These are phyloP conservation scores for Stagonosporopsis tanaceti DNA, from an alignment of 2,329 filamentous ascomycete species.

Conservation along the genomic window DNA sequence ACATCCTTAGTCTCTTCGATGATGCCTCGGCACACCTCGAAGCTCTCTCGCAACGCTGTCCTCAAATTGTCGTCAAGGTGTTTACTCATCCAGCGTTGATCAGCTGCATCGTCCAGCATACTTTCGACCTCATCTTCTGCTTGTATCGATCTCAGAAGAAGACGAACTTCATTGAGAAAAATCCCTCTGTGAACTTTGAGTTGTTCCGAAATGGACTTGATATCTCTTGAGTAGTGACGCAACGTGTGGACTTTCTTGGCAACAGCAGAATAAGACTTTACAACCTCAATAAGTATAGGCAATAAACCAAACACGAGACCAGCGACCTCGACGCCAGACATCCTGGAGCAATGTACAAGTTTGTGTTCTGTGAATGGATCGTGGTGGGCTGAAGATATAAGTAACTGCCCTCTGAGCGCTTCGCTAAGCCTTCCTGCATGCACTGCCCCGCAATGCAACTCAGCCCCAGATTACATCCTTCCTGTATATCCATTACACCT, in stretches of 20 bases:
- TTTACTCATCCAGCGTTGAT: slow-evolving; percentile 27
- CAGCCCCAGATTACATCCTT: neutral
- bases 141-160: slow-evolving; percentile 27
- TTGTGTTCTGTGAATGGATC: fast-evolving
- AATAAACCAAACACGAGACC: slow-evolving; percentile 33
- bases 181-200: slow-evolving; percentile 27
- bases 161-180: slow-evolving; percentile 34
- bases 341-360: neutral
- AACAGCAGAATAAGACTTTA: slow-evolving; percentile 29
- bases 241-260: slow-evolving; percentile 25
- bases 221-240: slow-evolving; percentile 28
- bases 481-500: neutral
- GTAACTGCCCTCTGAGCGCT: neutral
- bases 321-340: slow-evolving; percentile 34
- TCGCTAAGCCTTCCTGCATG: slow-evolving; percentile 4
- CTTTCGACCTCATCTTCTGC: slow-evolving; percentile 23
- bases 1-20: slow-evolving; percentile 26
- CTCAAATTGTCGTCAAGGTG: slow-evolving; percentile 26
- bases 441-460: slow-evolving; percentile 8
- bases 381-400: neutral
- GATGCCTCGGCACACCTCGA: slow-evolving; percentile 24
- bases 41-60: slow-evolving; percentile 21
- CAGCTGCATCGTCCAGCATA: slow-evolving; percentile 29
- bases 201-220: slow-evolving; percentile 23
- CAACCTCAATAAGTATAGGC: slow-evolving; percentile 32